Evolutionary conservation across 2,329 filamentous ascomycete genomes (phyloP), one percentile per base, ranked within the genome.

Genomic region (Aspergillus sp.): DNA sequence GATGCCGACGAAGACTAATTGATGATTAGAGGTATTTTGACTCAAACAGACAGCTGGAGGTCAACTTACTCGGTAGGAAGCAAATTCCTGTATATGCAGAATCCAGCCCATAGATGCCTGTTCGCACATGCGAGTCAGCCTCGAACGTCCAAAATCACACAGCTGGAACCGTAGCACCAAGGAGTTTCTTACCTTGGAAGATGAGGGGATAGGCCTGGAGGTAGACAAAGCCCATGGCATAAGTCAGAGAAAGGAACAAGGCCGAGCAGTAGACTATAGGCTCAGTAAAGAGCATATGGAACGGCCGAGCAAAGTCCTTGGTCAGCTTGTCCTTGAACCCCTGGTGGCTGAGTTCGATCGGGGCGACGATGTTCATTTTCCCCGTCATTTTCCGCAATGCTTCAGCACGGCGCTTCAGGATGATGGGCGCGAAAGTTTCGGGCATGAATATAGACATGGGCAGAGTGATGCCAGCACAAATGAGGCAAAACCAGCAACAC

Each of bases 141-240:
- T 29, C 23, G 7, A 25, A 25, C 23, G 23, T 3, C 23, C 23
- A 5, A 10, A 25, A 25, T 1, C 23, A 29, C 25, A 29, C 25
- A 29, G 9, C 9, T 29, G 2, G 25, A 3, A 10, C 25, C 25
- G 2, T 29, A 29, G 25, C 25, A 29, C 25, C n/a, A n/a, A 29
- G 6, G 1, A 10, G 2, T 2, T 29, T 29, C 36, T 11, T 17
- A 48, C 46, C 46, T 32, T 41, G 19, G 21, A 53, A 53, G 13
- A 49, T 48, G 10, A 49, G 16, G 5, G 45, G 50, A 40, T 49
- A 53, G 2, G 80, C 81, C 67, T 89, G 86, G 77, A 52, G 48
- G 38, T 47, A 52, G 14, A 52, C 36, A 34, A 48, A 52, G 38
- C 32, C 47, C 14, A 52, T 52, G 38, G 36, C 45, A 19, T 52